Conservation (phyloP, 1,284 basidiomycete species). For the Leccinum angustisporum region DNA sequence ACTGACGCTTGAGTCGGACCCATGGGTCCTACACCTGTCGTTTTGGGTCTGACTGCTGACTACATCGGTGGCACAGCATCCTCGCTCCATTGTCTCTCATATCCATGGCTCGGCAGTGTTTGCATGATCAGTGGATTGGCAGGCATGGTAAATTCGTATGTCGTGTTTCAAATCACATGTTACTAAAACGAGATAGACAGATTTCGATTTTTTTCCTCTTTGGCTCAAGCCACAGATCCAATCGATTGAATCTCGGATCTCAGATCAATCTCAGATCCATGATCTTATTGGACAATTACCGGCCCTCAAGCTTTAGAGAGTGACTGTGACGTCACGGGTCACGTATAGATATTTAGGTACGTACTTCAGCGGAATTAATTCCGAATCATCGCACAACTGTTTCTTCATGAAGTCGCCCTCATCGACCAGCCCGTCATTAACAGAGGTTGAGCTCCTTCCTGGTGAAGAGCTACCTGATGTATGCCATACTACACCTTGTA, state of each 20-base stretch:
- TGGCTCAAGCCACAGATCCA: neutral
- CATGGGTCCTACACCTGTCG: constrained; percentile 90
- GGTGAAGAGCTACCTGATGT: neutral
- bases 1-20: constrained; percentile 84
- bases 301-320: neutral
- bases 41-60: constrained; percentile 94
- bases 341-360: neutral
- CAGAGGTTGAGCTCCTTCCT: neutral
- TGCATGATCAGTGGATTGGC: no score
- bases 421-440: neutral
- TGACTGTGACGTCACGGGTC: neutral
- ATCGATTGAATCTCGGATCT: neutral
- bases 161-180: no score
- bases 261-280: neutral
- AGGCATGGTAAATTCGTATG: no score
- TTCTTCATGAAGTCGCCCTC: neutral
- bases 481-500: neutral
- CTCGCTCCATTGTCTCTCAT: constrained; percentile 25
- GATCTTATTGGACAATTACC: neutral
- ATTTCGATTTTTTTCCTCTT: neutral
- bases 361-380: neutral
- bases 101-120: constrained; percentile 63
- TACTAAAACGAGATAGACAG: neutral
- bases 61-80: constrained; percentile 64
- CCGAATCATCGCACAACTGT: neutral